These are phyloP conservation scores for Trametes gibbosa DNA, from an alignment of 768 basidiomycete species.

Conservation along the genomic window DNA sequence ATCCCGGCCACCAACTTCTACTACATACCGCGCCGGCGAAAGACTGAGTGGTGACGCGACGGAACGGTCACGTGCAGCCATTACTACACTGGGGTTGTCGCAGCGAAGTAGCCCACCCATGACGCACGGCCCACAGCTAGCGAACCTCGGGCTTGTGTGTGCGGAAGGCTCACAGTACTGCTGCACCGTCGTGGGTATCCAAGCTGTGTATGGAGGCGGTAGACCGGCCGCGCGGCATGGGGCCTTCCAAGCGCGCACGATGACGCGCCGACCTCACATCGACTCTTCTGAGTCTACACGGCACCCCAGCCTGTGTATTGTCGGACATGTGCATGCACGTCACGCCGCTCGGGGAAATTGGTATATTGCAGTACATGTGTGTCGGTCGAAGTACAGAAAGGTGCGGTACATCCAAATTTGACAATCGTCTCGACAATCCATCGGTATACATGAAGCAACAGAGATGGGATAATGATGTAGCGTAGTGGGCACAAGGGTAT, in stretches of 20 bases:
- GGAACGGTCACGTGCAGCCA: constrained; percentile 19
- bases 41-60: constrained; percentile 10
- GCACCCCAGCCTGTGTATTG: neutral
- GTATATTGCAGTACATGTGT: neutral
- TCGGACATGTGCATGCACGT: neutral
- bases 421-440: neutral
- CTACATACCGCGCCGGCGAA: constrained; percentile 2
- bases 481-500: constrained; percentile 4
- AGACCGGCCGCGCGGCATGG: neutral
- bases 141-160: neutral
- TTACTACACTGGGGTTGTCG: neutral
- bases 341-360: neutral
- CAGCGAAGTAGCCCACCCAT: neutral
- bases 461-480: neutral
- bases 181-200: neutral
- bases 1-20: neutral
- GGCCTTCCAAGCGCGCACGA: neutral
- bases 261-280: neutral
- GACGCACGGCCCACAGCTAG: neutral
- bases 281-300: neutral
- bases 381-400: neutral
- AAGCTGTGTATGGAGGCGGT: neutral
- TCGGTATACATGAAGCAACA: neutral
- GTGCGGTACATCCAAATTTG: constrained; percentile 6
- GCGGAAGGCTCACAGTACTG: neutral